Conservation (phyloP, 805 yeast species). For the Kodamaea sagamina region DNA sequence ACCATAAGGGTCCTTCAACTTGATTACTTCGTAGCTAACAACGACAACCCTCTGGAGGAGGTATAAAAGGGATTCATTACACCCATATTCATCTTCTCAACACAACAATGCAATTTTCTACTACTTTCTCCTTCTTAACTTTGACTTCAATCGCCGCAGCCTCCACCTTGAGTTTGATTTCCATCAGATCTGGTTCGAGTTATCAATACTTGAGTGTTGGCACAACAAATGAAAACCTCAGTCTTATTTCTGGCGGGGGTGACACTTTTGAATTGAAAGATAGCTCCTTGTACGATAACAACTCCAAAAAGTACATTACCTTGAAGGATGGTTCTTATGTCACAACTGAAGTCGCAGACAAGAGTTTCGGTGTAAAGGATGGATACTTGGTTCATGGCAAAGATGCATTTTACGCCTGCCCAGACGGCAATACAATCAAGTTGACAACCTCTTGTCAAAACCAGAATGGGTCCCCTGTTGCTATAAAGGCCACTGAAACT, state of each 20-base stretch:
- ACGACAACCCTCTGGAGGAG: no score
- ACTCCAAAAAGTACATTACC: conserved; percentile 19
- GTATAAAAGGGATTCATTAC: neutral
- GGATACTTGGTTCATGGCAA: conserved; percentile 18
- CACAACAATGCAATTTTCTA: conserved; percentile 16
- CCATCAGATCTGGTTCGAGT: conserved; percentile 28
- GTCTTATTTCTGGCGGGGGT: conserved; percentile 17
- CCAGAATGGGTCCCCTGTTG: conserved; percentile 5
- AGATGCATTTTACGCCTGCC: conserved; percentile 17
- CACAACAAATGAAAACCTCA: conserved; percentile 11
- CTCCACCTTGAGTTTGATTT: conserved; percentile 22
- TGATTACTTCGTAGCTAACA: no score
- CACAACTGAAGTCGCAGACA: conserved; percentile 11
- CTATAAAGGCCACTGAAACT: conserved; percentile 1
- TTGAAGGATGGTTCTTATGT: conserved; percentile 12
- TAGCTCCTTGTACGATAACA: conserved; percentile 23
- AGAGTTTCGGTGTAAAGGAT: conserved; percentile 14
- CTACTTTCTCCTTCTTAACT: conserved; percentile 22
- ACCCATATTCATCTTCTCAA: conserved; percentile 11
- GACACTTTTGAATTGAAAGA: conserved; percentile 25
- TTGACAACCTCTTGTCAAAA: conserved; percentile 13
- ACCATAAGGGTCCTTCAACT: no score
- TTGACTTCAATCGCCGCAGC: conserved; percentile 28
- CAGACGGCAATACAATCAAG: conserved; percentile 9
- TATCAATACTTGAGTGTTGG: conserved; percentile 23